Evolutionary conservation across 495 filamentous ascomycete genomes (phyloP).

Genomic region (Pseudevernia furfuracea): DNA sequence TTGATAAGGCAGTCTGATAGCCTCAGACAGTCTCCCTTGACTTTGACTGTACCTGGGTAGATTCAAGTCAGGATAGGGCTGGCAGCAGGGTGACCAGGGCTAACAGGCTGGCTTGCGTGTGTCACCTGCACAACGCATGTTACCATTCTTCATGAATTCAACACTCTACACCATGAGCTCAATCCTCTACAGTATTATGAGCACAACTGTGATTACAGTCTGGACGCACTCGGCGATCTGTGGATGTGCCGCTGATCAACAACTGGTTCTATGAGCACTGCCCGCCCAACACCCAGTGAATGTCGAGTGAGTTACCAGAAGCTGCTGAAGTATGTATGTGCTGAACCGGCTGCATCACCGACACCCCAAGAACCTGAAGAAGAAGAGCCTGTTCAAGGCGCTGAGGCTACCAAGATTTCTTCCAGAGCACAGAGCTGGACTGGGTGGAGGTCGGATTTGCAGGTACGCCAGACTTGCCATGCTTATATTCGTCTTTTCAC

Average conservation of each 20-base stretch:
- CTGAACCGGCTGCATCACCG: conserved; percentile 94
- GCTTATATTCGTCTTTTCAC: no score
- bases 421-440: conserved; percentile 97
- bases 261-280: conserved; percentile 98
- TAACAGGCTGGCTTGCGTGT: no score
- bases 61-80: no score
- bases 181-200: conserved; percentile 94
- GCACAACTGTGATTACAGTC: conserved; percentile 93
- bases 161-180: conserved; percentile 89
- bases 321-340: conserved; percentile 87
- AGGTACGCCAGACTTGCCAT: no score
- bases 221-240: conserved; percentile 86
- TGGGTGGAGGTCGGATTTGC: conserved; percentile 99
- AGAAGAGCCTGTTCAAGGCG: conserved; percentile 81
- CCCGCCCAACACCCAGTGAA: conserved; percentile 91
- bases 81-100: no score
- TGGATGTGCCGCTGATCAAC: conserved; percentile 94
- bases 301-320: conserved; percentile 97
- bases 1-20: no score
- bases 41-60: no score
- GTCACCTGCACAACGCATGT: no score
- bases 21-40: no score
- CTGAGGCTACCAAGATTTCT: conserved; percentile 95
- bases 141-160: no score
- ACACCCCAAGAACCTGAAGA: conserved; percentile 87